These are phyloP conservation scores for Talaromyces sp. DNA, from an alignment of 2,329 filamentous ascomycete genomes.

Conservation along the genomic window DNA sequence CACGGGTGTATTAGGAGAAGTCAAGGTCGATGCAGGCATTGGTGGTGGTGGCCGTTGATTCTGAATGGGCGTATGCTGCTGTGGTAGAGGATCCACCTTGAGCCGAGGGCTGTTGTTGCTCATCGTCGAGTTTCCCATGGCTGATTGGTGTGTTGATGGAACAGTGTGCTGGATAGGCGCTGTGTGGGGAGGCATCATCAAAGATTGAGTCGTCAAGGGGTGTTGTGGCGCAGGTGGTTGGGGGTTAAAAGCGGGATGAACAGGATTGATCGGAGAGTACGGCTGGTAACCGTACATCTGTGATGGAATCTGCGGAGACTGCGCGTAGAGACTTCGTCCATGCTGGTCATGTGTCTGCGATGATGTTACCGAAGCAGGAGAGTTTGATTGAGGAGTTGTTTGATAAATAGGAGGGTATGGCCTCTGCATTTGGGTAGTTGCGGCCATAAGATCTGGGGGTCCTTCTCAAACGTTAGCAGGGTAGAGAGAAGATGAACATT, in stretches of 20 bases:
- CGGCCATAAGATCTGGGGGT: slow-evolving; percentile 67
- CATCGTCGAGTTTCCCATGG: slow-evolving; percentile 50
- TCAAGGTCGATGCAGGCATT: slow-evolving; percentile 7
- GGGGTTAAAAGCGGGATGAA: slow-evolving; percentile 56
- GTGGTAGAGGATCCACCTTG: slow-evolving; percentile 46
- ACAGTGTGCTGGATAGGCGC: slow-evolving; percentile 27
- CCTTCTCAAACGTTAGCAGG: slow-evolving; percentile 53
- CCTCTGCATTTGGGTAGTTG: slow-evolving; percentile 62
- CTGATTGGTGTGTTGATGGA: slow-evolving; percentile 39
- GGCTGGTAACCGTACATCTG: slow-evolving; percentile 75
- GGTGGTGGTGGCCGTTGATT: slow-evolving; percentile 17
- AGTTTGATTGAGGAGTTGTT: slow-evolving; percentile 92
- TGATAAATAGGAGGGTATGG: slow-evolving; percentile 82
- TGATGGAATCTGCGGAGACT: slow-evolving; percentile 75
- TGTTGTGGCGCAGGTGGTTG: slow-evolving; percentile 55
- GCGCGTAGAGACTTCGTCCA: slow-evolving; percentile 74
- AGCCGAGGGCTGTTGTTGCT: slow-evolving; percentile 62
- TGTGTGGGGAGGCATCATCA: slow-evolving; percentile 51
- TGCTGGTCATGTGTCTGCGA: slow-evolving; percentile 86
- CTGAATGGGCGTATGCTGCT: slow-evolving; percentile 28
- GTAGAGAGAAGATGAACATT: not conserved
- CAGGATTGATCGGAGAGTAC: slow-evolving; percentile 51
- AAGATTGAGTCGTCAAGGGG: slow-evolving; percentile 53
- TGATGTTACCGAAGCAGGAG: slow-evolving; percentile 87
- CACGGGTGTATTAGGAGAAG: slow-evolving; percentile 10